Evolutionary conservation across 805 yeast genomes (phyloP).

Genomic region (Pichia nanzhaoensis): DNA sequence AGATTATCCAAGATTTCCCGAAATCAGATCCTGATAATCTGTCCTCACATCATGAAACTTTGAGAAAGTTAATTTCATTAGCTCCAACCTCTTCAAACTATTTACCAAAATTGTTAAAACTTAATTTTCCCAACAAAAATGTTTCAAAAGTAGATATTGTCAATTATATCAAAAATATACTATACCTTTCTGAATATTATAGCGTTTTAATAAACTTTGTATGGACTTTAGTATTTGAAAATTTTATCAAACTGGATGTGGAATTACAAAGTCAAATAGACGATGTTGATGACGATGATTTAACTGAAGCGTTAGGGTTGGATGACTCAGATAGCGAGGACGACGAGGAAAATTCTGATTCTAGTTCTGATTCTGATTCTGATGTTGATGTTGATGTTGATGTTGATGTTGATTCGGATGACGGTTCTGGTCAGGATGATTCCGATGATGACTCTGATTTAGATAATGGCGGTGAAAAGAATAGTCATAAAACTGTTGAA

Average conservation of each 20-base stretch:
- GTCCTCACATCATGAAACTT: conserved; percentile 54
- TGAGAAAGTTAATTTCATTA: conserved; percentile 56
- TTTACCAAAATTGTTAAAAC: conserved; percentile 51
- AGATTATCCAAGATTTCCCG: conserved; percentile 58
- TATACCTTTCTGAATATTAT: conserved; percentile 59
- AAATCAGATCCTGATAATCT: conserved; percentile 14
- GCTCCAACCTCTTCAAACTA: conserved; percentile 77
- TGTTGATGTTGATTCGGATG: conserved; percentile 33
- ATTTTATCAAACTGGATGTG: conserved; percentile 80
- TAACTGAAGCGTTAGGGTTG: conserved; percentile 38
- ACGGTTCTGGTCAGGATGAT: conserved; percentile 36
- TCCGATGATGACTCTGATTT: conserved; percentile 26
- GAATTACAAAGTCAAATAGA: conserved; percentile 86
- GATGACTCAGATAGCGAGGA: conserved; percentile 27
- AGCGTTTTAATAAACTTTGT: conserved; percentile 65
- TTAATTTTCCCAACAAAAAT: conserved; percentile 75
- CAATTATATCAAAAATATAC: conserved; percentile 60
- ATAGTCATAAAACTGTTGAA: not conserved
- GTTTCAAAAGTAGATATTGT: conserved; percentile 46
- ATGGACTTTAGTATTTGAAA: conserved; percentile 78
- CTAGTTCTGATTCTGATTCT: conserved; percentile 26
- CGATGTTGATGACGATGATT: conserved; percentile 71
- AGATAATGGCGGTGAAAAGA: not conserved
- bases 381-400: conserved; percentile 33
- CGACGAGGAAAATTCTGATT: conserved; percentile 29